Conservation (phyloP, 768 basidiomycete species). For the Boletus rubescentipes region DNA sequence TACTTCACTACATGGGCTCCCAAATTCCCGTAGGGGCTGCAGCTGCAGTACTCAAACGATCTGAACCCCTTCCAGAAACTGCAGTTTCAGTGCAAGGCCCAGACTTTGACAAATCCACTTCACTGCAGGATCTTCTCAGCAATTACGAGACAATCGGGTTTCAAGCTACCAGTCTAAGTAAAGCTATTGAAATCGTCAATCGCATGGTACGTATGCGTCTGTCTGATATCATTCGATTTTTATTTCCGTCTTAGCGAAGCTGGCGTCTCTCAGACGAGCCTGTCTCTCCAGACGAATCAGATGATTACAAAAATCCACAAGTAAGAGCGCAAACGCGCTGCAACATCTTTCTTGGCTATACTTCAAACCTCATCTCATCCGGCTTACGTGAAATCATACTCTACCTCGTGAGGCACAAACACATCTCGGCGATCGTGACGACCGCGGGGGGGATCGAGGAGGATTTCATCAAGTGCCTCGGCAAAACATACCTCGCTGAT, state of each 20-base stretch:
- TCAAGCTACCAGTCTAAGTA: constrained; percentile 91
- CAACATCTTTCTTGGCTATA: constrained; percentile 95
- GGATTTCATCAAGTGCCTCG: constrained; percentile 98
- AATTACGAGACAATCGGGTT: constrained; percentile 93
- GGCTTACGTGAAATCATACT: constrained; percentile 91
- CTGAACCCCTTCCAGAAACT: constrained; percentile 64
- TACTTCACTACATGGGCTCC: constrained; percentile 7
- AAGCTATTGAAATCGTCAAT: constrained; percentile 87
- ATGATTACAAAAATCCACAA: constrained; percentile 56
- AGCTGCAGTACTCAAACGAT: constrained; percentile 74
- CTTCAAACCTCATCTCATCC: constrained; percentile 97
- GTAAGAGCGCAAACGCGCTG: constrained; percentile 72
- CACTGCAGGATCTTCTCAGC: constrained; percentile 66
- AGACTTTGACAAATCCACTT: constrained; percentile 69
- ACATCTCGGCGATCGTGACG: constrained; percentile 88
- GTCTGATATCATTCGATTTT: not conserved
- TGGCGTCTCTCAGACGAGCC: constrained; percentile 92
- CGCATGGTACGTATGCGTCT: constrained; percentile 66
- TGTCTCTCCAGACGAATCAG: constrained; percentile 63
- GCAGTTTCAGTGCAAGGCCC: constrained; percentile 83
- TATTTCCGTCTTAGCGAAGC: constrained; percentile 52
- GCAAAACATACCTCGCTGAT: constrained; percentile 92
- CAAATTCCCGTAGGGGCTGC: constrained; percentile 58
- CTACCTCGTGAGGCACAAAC: constrained; percentile 90
- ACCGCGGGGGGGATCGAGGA: constrained; percentile 99